phyloP scores from a whole-genome alignment of 192 early-diverging fungal species.

The Umbelopsis sp. region DNA sequence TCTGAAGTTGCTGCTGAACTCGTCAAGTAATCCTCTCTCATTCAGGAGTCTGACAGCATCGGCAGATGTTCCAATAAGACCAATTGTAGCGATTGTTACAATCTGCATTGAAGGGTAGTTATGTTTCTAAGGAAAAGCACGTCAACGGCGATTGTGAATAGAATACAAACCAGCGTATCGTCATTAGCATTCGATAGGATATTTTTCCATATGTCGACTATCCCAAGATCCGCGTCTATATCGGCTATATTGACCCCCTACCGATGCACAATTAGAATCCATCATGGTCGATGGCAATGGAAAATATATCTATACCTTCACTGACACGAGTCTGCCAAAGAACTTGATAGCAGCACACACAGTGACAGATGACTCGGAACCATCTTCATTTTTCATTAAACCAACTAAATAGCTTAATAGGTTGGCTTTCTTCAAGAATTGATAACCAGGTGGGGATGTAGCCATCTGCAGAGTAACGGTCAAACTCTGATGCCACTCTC shows the following conservation, averaged over 20 bases:
- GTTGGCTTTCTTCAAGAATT: constrained; percentile 36
- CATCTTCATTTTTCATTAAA: constrained; percentile 27
- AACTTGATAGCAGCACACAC: constrained; percentile 49
- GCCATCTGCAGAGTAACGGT: constrained; percentile 5
- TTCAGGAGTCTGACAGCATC: constrained; percentile 27
- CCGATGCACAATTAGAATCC: too few species aligned
- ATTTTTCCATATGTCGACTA: constrained; percentile 19
- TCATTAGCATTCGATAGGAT: constrained; percentile 26
- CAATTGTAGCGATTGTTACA: constrained; percentile 29
- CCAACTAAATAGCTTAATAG: constrained; percentile 37
- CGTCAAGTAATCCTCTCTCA: background rate
- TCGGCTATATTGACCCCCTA: background rate
- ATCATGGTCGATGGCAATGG: too few species aligned
- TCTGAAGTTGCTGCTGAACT: constrained; percentile 20
- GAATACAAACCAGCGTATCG: constrained; percentile 25
- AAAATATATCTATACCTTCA: too few species aligned
- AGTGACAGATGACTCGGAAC: constrained; percentile 30
- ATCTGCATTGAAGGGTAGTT: constrained; percentile 16
- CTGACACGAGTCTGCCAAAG: constrained; percentile 40
- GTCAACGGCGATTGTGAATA: background rate
- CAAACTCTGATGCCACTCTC: background rate
- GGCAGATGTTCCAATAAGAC: constrained; percentile 29
- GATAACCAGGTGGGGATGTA: constrained; percentile 31
- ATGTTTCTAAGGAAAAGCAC: background rate
- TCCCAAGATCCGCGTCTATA: constrained; percentile 24